These are phyloP conservation scores for Dactylis glomerata DNA, from an alignment of 176 grass and related monocot genomes.

Conservation along the genomic window DNA sequence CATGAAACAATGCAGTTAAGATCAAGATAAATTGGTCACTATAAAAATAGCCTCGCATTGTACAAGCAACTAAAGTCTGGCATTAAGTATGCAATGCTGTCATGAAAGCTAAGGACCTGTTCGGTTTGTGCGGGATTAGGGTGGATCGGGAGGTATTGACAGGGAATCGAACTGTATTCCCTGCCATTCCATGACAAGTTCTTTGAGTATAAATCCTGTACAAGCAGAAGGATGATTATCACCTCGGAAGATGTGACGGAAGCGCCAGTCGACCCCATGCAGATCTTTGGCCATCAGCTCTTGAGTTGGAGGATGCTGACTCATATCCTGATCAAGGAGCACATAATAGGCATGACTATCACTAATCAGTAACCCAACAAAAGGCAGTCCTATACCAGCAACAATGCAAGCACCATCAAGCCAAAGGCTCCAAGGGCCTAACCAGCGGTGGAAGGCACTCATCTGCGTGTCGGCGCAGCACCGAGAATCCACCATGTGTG, in stretches of 20 bases:
- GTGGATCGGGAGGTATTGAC: too few relatives aligned
- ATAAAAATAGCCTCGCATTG: background rate
- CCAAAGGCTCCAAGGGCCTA: conserved; percentile 10
- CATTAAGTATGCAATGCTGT: background rate
- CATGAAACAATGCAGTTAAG: background rate
- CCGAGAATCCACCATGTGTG: conserved; percentile 92
- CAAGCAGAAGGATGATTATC: conserved; percentile 3
- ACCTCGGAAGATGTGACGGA: conserved; percentile 98
- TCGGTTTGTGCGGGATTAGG: too few relatives aligned
- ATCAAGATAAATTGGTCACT: background rate
- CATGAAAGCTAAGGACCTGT: background rate
- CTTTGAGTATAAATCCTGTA: background rate
- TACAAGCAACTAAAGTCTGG: background rate
- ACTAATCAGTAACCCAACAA: conserved; percentile 8
- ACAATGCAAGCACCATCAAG: background rate
- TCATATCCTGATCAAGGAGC: conserved; percentile 69
- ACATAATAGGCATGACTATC: conserved; percentile 10
- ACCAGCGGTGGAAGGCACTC: conserved; percentile 91
- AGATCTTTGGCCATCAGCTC: conserved; percentile 87
- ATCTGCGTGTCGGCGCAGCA: conserved; percentile 78
- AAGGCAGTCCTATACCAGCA: background rate
- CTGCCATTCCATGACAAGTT: background rate
- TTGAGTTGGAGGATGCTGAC: conserved; percentile 75
- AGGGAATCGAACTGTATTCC: too few relatives aligned
- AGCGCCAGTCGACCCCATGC: conserved; percentile 76